phyloP scores from a whole-genome alignment of 345 rosid species.

The Melastoma malabathricum region DNA sequence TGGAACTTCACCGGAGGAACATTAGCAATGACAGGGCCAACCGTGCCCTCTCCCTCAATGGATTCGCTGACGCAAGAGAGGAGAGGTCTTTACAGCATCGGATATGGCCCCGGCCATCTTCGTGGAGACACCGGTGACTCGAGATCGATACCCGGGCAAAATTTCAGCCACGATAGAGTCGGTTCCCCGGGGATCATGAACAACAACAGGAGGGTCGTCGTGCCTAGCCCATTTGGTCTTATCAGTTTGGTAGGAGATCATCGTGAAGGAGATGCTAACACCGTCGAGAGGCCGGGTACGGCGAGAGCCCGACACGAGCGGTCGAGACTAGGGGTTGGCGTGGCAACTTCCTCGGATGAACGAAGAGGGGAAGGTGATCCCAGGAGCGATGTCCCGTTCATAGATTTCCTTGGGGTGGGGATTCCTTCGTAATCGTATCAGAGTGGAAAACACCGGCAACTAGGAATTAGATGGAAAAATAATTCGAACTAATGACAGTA shows the following conservation, averaged over 20 bases:
- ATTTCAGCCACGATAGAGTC: conserved; percentile 7
- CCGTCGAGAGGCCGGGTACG: neutral
- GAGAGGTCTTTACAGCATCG: neutral
- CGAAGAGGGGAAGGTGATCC: conserved; percentile 19
- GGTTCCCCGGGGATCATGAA: conserved; percentile 1
- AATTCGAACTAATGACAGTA: too few species aligned
- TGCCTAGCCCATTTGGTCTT: conserved; percentile 26
- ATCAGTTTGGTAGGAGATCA: neutral
- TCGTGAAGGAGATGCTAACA: conserved; percentile 5
- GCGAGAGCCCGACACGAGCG: neutral
- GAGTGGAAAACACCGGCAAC: too few species aligned
- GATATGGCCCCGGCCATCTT: neutral
- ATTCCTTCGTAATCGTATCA: conserved; percentile 17
- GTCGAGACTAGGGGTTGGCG: conserved; percentile 9
- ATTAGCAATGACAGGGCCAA: conserved; percentile 4
- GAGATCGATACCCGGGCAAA: conserved; percentile 4
- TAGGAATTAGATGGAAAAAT: too few species aligned
- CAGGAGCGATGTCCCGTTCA: conserved; percentile 32
- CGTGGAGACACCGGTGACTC: neutral
- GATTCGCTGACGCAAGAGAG: conserved; percentile 15
- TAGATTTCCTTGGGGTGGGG: conserved; percentile 72
- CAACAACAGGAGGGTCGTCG: conserved; percentile 19
- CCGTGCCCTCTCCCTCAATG: conserved; percentile 8
- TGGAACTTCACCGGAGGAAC: conserved; percentile 19
- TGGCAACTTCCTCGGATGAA: conserved; percentile 6